These are phyloP conservation scores for Yarrowia keelungensis DNA, from an alignment of 805 yeast species.

Conservation along the genomic window DNA sequence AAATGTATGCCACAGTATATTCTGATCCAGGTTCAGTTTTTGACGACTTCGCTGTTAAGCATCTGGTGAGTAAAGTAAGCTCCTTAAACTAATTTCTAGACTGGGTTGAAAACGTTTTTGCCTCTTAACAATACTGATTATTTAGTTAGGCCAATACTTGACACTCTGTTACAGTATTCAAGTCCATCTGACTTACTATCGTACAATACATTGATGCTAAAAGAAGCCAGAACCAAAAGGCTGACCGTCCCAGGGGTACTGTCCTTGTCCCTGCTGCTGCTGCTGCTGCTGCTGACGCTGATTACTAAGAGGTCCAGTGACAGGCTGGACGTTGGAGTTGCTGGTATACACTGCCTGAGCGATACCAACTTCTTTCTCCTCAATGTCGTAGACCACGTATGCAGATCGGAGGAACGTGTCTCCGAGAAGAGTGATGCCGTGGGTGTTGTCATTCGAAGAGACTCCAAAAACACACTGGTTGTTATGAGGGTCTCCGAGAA, in stretches of 20 bases:
- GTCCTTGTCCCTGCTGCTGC: not conserved
- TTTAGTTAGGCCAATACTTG: too few relatives aligned
- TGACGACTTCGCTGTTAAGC: too few relatives aligned
- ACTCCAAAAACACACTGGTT: conserved; percentile 45
- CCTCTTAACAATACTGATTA: too few relatives aligned
- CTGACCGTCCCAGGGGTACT: not conserved
- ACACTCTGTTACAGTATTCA: too few relatives aligned
- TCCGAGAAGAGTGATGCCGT: conserved; percentile 51
- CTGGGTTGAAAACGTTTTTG: too few relatives aligned
- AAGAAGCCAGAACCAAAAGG: not conserved
- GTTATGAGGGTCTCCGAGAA: not conserved
- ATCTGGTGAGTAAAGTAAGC: too few relatives aligned
- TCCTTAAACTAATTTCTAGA: too few relatives aligned
- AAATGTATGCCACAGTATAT: too few relatives aligned
- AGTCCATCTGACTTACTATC: too few relatives aligned
- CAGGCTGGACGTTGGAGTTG: conserved; percentile 27
- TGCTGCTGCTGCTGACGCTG: not conserved
- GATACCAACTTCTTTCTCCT: conserved; percentile 60
- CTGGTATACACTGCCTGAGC: conserved; percentile 55
- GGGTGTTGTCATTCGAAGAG: conserved; percentile 47
- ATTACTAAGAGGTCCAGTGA: not conserved
- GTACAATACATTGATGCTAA: not conserved
- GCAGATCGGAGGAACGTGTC: conserved; percentile 69
- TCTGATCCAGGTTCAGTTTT: too few relatives aligned
- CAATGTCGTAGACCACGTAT: conserved; percentile 72